phyloP scores from a whole-genome alignment of 208 protist species.

The Naegleria lovaniensis region DNA sequence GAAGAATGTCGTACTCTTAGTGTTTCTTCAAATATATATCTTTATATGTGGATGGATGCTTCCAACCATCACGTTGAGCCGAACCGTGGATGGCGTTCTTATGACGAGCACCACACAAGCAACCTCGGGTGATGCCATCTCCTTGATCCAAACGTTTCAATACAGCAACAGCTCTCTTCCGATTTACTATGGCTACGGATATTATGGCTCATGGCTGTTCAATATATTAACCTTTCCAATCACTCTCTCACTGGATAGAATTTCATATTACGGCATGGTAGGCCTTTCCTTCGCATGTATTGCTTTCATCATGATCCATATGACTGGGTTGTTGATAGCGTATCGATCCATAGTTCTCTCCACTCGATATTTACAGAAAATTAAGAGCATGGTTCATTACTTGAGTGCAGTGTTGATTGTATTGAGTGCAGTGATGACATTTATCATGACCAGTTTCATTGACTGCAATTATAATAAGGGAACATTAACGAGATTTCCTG shows the following conservation, averaged over 20 bases:
- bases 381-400: neutral
- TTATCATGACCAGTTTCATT: neutral
- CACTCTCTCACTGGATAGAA: neutral
- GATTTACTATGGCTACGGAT: neutral
- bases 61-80: too few species aligned
- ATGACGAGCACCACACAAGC: too few species aligned
- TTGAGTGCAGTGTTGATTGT: too few species aligned
- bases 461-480: neutral
- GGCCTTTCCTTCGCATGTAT: neutral
- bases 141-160: too few species aligned
- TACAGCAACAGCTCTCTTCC: too few species aligned
- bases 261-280: neutral
- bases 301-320: neutral
- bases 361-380: neutral
- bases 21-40: neutral
- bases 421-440: neutral
- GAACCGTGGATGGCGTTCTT: too few species aligned
- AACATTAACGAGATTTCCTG: neutral
- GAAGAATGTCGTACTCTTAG: neutral
- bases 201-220: neutral
- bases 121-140: too few species aligned
- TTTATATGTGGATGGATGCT: too few species aligned
- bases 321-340: neutral
- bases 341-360: neutral
- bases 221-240: neutral